Evolutionary conservation across 495 filamentous ascomycete genomes (phyloP).

Genomic region (Tuber magnatum): DNA sequence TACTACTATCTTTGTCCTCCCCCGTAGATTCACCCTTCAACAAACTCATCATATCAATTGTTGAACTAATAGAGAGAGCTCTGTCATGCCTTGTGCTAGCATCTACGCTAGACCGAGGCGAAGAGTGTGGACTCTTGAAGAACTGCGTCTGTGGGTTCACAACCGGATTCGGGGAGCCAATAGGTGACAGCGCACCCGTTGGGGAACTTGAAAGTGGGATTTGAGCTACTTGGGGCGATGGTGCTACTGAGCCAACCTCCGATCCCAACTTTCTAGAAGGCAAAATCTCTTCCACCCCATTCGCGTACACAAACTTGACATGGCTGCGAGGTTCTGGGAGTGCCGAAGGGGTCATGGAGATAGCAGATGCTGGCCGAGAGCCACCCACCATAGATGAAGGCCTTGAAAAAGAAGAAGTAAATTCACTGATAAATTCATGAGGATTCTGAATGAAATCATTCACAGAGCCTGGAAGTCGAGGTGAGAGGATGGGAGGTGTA

Average conservation of each 20-base stretch:
- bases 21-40: slow-evolving; percentile 30
- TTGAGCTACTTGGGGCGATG: slow-evolving; percentile 24
- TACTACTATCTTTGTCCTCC: slow-evolving; percentile 28
- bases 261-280: slow-evolving; percentile 32
- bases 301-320: slow-evolving; percentile 41
- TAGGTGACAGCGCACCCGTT: slow-evolving; percentile 28
- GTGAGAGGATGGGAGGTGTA: slow-evolving; percentile 18
- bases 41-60: slow-evolving; percentile 31
- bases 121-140: slow-evolving; percentile 14
- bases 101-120: slow-evolving; percentile 34
- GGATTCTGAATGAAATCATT: slow-evolving; percentile 17
- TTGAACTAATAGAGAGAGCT: slow-evolving; percentile 37
- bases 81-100: slow-evolving; percentile 26
- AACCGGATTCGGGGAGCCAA: slow-evolving; percentile 23
- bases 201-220: slow-evolving; percentile 26
- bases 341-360: slow-evolving; percentile 22
- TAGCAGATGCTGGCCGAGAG: slow-evolving; percentile 20
- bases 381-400: slow-evolving; percentile 28
- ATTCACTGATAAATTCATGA: slow-evolving; percentile 29
- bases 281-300: slow-evolving; percentile 39
- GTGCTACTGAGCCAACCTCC: slow-evolving; percentile 26
- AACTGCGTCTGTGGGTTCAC: slow-evolving; percentile 22
- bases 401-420: slow-evolving; percentile 34
- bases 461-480: slow-evolving; percentile 14
- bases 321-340: slow-evolving; percentile 25